Base-by-base conservation (phyloP, 2,329 filamentous ascomycete genomes). In the Polychaeton citri region DNA sequence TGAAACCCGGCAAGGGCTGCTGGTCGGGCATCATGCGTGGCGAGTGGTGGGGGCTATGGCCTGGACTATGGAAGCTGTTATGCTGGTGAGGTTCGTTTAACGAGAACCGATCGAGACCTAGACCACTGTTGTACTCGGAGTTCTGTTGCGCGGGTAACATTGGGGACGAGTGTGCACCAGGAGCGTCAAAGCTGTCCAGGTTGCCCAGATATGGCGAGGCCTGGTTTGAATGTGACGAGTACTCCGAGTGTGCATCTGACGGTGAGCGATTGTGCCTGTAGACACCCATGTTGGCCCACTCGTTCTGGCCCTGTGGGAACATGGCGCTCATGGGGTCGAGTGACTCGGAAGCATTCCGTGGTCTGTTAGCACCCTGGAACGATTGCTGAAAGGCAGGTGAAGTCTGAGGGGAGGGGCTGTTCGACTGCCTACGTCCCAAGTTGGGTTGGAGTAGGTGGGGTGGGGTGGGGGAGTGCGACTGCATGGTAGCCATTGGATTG, bases 221-320 rank as follows among this genome's bases (percentile, higher is more conserved):
- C 16, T 82, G 78, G 12, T 79, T 82, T 13, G 85, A 93, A 36
- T 51, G 47, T 4, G 79, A 64, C 2, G 74, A 94, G 5, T 94
- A 79, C 47, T 95, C 88, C 2, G 86, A 94, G 51, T 80, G 85
- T 48, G 64, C 61, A 46, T 95, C 88, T n/a, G 87, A 95, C 1
- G 84, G 82, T 24, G 75, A 78, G 51, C 87, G 76, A 55, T 95
- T 88, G n/a, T 74, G 69, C 46, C 83, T 79, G 52, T 93, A 95
- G 24, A 64, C 61, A 47, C 71, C 70, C 52, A 64, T 66, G 21
- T 65, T 64, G 38, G 61, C 58, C 75, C 76, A 80, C 42, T 80
- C 75, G 32, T 62, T 61, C 32, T 62, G 56, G 12, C 60, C 60
- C 43, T 69, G 66, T 30, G 69, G 63, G 46, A 71, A 79, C 34